phyloP scores from a whole-genome alignment of 2,329 filamentous ascomycete genomes.

The Penicillium italicum region DNA sequence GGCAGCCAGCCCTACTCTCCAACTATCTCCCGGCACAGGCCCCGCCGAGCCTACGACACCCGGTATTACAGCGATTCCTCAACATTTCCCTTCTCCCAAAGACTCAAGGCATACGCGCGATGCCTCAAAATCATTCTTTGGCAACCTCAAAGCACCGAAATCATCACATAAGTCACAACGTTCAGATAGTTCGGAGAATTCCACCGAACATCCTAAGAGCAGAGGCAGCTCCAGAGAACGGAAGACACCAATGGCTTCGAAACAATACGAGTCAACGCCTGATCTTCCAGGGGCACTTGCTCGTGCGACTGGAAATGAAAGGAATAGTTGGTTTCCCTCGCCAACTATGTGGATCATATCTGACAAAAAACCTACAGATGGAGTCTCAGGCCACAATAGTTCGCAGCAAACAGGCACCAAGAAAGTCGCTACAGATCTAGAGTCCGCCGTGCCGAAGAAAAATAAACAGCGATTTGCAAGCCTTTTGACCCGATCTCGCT shows the following conservation, averaged over 20 bases:
- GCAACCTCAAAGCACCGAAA: constrained; percentile 46
- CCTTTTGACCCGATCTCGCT: constrained; percentile 45
- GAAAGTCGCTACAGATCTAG: constrained; percentile 29
- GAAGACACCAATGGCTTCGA: constrained; percentile 33
- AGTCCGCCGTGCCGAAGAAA: constrained; percentile 36
- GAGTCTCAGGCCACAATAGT: constrained; percentile 20
- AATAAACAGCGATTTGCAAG: constrained; percentile 46
- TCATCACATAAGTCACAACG: constrained; percentile 42
- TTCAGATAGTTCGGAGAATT: constrained; percentile 40
- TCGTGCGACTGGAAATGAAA: constrained; percentile 27
- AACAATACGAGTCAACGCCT: constrained; percentile 42
- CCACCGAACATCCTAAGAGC: constrained; percentile 39
- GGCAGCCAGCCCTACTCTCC: constrained; percentile 27
- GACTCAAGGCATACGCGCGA: constrained; percentile 44
- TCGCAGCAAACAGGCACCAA: constrained; percentile 23
- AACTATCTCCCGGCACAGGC: constrained; percentile 27
- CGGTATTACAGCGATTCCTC: constrained; percentile 46
- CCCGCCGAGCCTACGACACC: constrained; percentile 36
- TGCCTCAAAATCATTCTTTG: constrained; percentile 46
- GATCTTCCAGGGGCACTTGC: constrained; percentile 38
- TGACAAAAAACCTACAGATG: constrained; percentile 19
- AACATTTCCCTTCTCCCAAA: constrained; percentile 44
- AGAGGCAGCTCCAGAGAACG: constrained; percentile 46
- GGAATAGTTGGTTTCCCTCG: constrained; percentile 21
- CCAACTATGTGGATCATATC: neutral